Conservation (phyloP, 2,329 filamentous ascomycete genomes). For the Epichloe hybrida region DNA sequence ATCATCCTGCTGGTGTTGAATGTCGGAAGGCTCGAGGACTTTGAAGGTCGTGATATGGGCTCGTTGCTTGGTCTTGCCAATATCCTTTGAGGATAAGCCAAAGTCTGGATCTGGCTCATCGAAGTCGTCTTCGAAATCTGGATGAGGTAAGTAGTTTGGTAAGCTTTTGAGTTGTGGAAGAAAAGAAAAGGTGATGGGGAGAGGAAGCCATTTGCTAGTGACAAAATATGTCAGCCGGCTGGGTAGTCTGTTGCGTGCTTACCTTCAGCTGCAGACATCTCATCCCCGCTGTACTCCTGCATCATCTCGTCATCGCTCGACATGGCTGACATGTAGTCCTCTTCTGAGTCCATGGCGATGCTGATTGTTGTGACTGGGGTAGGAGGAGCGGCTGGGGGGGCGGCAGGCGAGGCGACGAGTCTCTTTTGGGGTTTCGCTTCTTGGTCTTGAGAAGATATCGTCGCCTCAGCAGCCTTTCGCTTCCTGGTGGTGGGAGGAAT, state of each 20-base stretch:
- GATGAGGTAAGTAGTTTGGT: background rate
- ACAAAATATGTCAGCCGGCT: no score
- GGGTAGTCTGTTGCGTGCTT: slow-evolving; percentile 4
- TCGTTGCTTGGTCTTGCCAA: slow-evolving; percentile 56
- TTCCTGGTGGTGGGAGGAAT: slow-evolving; percentile 48
- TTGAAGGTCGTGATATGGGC: slow-evolving; percentile 76
- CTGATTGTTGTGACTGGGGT: slow-evolving; percentile 41
- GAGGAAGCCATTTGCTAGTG: background rate
- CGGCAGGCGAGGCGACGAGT: slow-evolving; percentile 41
- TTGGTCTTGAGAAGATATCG: slow-evolving; percentile 33
- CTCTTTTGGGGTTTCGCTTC: slow-evolving; percentile 37
- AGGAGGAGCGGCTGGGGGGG: slow-evolving; percentile 34
- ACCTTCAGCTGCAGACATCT: slow-evolving; percentile 42
- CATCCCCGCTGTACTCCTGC: slow-evolving; percentile 67
- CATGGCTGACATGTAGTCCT: slow-evolving; percentile 77
- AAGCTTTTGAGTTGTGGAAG: background rate
- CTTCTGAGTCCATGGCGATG: slow-evolving; percentile 81
- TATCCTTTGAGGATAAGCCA: slow-evolving; percentile 41
- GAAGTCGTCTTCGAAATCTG: slow-evolving; percentile 45
- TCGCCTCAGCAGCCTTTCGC: slow-evolving; percentile 53
- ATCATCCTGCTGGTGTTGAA: slow-evolving; percentile 71
- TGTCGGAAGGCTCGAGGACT: slow-evolving; percentile 66
- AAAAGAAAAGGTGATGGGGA: slow-evolving; percentile 1
- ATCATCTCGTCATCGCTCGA: slow-evolving; percentile 63
- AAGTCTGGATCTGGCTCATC: slow-evolving; percentile 43